Conservation (phyloP, 768 basidiomycete species). For the Termitomyces sp. region DNA sequence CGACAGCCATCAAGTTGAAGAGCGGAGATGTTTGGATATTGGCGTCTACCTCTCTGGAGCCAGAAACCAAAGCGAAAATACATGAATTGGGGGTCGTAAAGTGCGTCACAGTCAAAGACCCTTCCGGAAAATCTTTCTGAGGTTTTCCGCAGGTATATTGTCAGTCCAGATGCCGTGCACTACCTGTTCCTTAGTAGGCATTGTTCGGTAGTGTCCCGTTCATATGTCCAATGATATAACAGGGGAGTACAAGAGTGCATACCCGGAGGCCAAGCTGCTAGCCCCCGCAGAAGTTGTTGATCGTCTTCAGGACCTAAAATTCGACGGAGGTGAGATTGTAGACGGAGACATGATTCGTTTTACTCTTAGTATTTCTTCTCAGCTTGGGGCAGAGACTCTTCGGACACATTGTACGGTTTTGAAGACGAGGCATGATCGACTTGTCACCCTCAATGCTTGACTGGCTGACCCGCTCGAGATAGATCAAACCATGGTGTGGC, state of each 20-base stretch:
- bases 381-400: conserved; percentile 53
- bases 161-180: conserved; percentile 51
- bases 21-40: conserved; percentile 70
- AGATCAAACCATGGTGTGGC: conserved; percentile 42
- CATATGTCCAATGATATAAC: background rate
- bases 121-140: background rate
- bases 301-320: conserved; percentile 45
- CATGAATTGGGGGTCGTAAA: conserved; percentile 63
- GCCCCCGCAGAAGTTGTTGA: conserved; percentile 49
- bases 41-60: conserved; percentile 65
- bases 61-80: conserved; percentile 55
- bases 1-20: conserved; percentile 67
- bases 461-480: background rate
- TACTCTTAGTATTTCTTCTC: background rate
- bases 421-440: conserved; percentile 46
- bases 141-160: conserved; percentile 38
- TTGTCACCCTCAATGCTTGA: background rate
- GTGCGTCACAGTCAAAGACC: conserved; percentile 25
- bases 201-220: background rate
- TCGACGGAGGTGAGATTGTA: conserved; percentile 49
- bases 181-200: conserved; percentile 46
- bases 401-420: conserved; percentile 61
- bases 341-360: background rate
- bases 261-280: conserved; percentile 61
- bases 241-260: conserved; percentile 58